phyloP scores from a whole-genome alignment of 257 asterid genomes.

The Marsdenia floribunda region DNA sequence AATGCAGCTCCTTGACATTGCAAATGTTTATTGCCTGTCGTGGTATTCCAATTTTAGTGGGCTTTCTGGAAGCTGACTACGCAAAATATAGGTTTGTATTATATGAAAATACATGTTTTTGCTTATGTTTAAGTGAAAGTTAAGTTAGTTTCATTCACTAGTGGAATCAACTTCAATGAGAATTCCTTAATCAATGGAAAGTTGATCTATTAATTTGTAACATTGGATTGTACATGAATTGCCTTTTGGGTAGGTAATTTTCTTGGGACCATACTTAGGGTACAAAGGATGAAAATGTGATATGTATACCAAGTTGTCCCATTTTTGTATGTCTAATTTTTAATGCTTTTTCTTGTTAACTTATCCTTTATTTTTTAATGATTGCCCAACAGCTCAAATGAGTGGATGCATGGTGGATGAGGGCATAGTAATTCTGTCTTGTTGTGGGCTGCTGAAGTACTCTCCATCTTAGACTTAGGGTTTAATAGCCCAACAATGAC shows the following conservation, averaged over 20 bases:
- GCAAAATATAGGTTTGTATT: constrained; percentile 79
- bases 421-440: not conserved
- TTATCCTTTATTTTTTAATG: not conserved
- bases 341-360: not conserved
- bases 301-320: not conserved
- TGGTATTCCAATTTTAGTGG: constrained; percentile 95
- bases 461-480: not conserved
- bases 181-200: not conserved
- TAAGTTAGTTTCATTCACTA: constrained; percentile 8
- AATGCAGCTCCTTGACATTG: constrained; percentile 79
- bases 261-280: too few relatives aligned
- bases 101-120: not conserved
- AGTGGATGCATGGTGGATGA: not conserved
- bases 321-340: not conserved
- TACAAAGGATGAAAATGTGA: too few relatives aligned
- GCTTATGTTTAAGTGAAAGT: not conserved
- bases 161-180: not conserved
- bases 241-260: not conserved
- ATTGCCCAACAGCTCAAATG: not conserved
- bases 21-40: constrained; percentile 98
- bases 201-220: not conserved
- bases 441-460: not conserved
- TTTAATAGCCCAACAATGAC: not conserved
- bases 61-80: constrained; percentile 97
- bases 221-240: too few relatives aligned